Evolutionary conservation across 2,329 filamentous ascomycete species (phyloP), one percentile per base, ranked within the genome.

Genomic region (Fusarium gaditjirri): DNA sequence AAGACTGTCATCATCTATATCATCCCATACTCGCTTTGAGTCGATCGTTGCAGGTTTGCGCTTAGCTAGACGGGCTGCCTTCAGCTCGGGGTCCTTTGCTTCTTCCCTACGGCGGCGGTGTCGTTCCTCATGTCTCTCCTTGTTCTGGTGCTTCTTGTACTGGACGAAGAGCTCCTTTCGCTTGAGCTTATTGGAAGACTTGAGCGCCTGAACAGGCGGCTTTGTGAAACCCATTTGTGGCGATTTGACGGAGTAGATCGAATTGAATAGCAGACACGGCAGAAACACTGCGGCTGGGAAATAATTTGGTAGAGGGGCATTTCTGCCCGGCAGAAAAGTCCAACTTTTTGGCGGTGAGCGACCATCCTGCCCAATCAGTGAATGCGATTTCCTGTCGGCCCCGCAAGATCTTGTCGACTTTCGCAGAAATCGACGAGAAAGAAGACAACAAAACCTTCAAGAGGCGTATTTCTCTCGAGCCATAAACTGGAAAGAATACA

Each of bases 11-110:
- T 88, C 87, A 52, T 91, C 91, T 54, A 89, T 88, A 57, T 95
- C 91, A 77, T 98, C 95, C 94, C 94, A 98, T 36, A 94, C 90
- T 80, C 96, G 90, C 85, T 97, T 97, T 76, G 91, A 89, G 76
- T 98, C 95, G 64, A 97, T 87, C 1, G 94, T 97, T 60, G 89
- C 81, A 1, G 96, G 93, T 46, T 94, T 88, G 83, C 97, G 97
- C 74, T 88, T 90, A 67, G 90, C 90, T 68, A 95, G 85, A 76
- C 96, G 89, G 73, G 92, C 89, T 68, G 89, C 90, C 74, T 90
- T 90, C 66, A 97, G 83, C 65, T 90, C 88, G 4, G 95, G 95
- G 77, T 98, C 90, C 81, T 92, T 93, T 72, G 92, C 89, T 82
- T 99, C 96, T 78, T 95, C 93, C 83, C 92, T 93, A 83, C 94